Conservation (phyloP, 768 basidiomycete genomes). For the Hericium alpestre region DNA sequence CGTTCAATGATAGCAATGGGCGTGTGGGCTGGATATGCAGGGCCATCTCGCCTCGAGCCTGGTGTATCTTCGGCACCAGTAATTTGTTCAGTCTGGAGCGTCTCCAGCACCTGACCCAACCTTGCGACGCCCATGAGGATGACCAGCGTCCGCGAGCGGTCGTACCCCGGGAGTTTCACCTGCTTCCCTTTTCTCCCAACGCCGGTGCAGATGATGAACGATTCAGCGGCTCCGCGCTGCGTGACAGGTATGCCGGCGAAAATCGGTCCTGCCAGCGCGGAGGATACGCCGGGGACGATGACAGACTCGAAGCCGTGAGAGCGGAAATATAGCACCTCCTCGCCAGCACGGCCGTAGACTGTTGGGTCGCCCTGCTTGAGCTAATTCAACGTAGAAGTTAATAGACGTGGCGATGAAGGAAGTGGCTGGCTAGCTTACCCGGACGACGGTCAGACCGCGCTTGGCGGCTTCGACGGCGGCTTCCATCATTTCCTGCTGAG, state of each 20-base stretch:
- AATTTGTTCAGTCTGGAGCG: constrained; percentile 27
- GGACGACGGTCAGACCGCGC: constrained; percentile 74
- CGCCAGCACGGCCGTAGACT: constrained; percentile 88
- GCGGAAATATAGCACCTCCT: constrained; percentile 91
- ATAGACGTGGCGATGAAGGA: background rate
- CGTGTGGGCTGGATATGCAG: constrained; percentile 57
- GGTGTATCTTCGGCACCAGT: background rate
- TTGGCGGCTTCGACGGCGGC: constrained; percentile 76
- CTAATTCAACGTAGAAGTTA: constrained; percentile 24
- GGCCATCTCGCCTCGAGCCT: constrained; percentile 29
- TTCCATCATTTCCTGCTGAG: constrained; percentile 92
- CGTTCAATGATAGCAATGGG: constrained; percentile 94
- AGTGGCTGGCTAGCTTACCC: constrained; percentile 37
- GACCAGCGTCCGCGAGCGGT: constrained; percentile 68
- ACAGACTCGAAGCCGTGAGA: constrained; percentile 72
- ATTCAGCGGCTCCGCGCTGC: constrained; percentile 88
- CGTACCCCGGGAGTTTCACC: constrained; percentile 81
- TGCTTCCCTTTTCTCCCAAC: constrained; percentile 80
- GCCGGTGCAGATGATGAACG: constrained; percentile 84
- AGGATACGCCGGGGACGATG: constrained; percentile 83
- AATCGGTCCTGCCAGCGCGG: constrained; percentile 81
- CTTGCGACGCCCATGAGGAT: constrained; percentile 95
- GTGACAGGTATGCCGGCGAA: constrained; percentile 91
- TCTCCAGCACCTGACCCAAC: constrained; percentile 56
- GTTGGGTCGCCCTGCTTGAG: constrained; percentile 97